Evolutionary conservation across 2,329 filamentous ascomycete species (phyloP).

Genomic region (Chaetomium sp.): DNA sequence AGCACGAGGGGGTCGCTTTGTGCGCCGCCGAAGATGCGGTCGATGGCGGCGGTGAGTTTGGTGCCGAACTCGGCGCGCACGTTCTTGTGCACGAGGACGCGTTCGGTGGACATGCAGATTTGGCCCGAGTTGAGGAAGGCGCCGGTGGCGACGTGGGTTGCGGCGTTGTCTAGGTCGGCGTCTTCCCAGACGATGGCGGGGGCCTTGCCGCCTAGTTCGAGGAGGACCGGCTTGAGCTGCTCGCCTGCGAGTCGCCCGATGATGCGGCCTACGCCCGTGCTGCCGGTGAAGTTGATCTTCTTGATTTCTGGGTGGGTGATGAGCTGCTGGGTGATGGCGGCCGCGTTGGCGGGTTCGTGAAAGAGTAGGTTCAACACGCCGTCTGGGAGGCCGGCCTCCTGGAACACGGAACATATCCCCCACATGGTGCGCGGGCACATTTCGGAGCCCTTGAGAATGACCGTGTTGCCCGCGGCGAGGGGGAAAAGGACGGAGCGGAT

Average conservation of each 20-base stretch:
- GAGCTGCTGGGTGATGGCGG: constrained; percentile 58
- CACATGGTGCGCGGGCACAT: constrained; percentile 57
- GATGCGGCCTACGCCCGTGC: constrained; percentile 65
- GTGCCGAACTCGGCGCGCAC: constrained; percentile 42
- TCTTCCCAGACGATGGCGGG: constrained; percentile 73
- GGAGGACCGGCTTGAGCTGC: constrained; percentile 68
- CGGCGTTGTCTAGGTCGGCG: constrained; percentile 68
- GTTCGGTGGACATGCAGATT: constrained; percentile 81
- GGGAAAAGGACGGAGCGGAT: constrained; percentile 53
- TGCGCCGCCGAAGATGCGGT: constrained; percentile 39
- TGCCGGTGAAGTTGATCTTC: constrained; percentile 85
- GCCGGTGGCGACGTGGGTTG: constrained; percentile 59
- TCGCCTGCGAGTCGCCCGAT: constrained; percentile 64
- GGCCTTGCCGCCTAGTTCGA: constrained; percentile 81
- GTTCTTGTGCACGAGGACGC: constrained; percentile 53
- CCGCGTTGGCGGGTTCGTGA: constrained; percentile 57
- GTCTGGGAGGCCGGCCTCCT: constrained; percentile 67
- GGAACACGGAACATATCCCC: constrained; percentile 56
- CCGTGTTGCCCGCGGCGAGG: constrained; percentile 71
- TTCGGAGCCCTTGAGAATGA: constrained; percentile 67
- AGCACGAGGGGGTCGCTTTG: constrained; percentile 61
- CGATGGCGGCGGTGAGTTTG: constrained; percentile 35
- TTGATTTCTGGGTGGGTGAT: constrained; percentile 62
- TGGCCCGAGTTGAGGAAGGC: constrained; percentile 70
- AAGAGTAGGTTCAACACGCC: constrained; percentile 71